phyloP scores from a whole-genome alignment of 768 basidiomycete species.

The Naganishia randhawae region DNA sequence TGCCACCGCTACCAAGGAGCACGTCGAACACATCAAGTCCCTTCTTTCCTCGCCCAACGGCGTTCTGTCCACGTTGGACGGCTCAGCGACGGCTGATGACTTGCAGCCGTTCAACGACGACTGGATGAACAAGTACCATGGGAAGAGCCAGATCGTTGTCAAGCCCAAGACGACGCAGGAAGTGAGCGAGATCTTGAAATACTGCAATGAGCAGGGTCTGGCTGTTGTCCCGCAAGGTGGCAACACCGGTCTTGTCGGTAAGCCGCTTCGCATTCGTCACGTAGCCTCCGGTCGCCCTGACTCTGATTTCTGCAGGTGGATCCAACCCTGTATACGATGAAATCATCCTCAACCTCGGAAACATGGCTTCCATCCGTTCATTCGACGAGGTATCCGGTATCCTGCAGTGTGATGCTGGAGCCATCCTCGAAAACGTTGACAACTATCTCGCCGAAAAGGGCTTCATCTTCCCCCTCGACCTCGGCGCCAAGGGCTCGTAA shows the following conservation, averaged over 20 bases:
- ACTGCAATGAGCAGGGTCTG: slow-evolving; percentile 74
- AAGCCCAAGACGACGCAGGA: slow-evolving; percentile 83
- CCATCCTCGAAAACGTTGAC: slow-evolving; percentile 80
- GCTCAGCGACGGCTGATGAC: slow-evolving; percentile 54
- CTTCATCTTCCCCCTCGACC: slow-evolving; percentile 93
- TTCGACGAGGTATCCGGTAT: slow-evolving; percentile 63
- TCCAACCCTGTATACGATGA: slow-evolving; percentile 85
- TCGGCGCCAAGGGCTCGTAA: slow-evolving; percentile 86
- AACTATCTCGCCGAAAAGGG: slow-evolving; percentile 80
- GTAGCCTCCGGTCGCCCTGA: neutral
- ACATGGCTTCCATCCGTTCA: slow-evolving; percentile 62
- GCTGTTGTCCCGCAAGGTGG: slow-evolving; percentile 97
- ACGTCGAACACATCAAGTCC: slow-evolving; percentile 46
- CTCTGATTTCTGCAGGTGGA: slow-evolving; percentile 54
- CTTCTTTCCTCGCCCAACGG: slow-evolving; percentile 47
- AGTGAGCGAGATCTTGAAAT: slow-evolving; percentile 81
- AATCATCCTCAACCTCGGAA: slow-evolving; percentile 74
- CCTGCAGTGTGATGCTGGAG: slow-evolving; percentile 88
- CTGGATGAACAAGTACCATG: slow-evolving; percentile 94
- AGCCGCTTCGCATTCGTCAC: slow-evolving; percentile 29
- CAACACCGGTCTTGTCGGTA: slow-evolving; percentile 92
- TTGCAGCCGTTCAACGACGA: slow-evolving; percentile 78
- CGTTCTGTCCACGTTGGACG: slow-evolving; percentile 49
- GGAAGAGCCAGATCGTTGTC: slow-evolving; percentile 76
- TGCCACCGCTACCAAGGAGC: slow-evolving; percentile 41